Conservation (phyloP, 129 eudicot genomes). For the Tagetes erecta region DNA sequence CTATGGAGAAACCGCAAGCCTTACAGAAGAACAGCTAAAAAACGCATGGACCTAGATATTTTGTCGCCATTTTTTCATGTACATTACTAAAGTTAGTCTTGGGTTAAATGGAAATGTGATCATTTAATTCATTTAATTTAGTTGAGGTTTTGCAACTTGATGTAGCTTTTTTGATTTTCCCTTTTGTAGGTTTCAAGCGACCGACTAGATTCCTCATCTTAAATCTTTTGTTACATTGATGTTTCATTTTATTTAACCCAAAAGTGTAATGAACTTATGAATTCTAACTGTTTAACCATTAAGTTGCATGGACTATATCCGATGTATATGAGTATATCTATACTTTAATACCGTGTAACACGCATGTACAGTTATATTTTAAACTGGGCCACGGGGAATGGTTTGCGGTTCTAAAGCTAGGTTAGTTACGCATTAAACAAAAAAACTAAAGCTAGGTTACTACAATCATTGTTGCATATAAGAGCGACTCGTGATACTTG, state of each 20-base stretch:
- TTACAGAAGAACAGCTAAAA: slow-evolving; percentile 77
- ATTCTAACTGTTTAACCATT: neutral
- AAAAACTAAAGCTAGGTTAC: too few species aligned
- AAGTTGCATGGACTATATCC: neutral
- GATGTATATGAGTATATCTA: too few species aligned
- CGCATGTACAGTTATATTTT: too few species aligned
- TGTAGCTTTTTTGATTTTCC: neutral
- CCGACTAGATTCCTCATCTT: slow-evolving; percentile 4
- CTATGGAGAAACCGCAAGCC: slow-evolving; percentile 88
- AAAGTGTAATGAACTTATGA: neutral
- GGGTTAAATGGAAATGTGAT: slow-evolving; percentile 21
- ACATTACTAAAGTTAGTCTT: slow-evolving; percentile 24
- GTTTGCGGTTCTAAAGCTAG: too few species aligned
- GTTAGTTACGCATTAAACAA: too few species aligned
- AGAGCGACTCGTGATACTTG: too few species aligned
- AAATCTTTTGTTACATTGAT: slow-evolving; percentile 2
- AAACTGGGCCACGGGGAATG: too few species aligned
- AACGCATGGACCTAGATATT: slow-evolving; percentile 56
- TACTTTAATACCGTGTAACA: neutral
- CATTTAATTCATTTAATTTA: slow-evolving; percentile 56
- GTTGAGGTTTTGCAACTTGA: slow-evolving; percentile 21
- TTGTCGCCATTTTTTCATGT: slow-evolving; percentile 66
- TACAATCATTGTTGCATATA: too few species aligned
- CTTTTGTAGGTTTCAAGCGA: neutral
- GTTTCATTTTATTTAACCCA: slow-evolving; percentile 11